phyloP scores from a whole-genome alignment of 2,329 filamentous ascomycete species.

The Beauveria rudraprayagi region DNA sequence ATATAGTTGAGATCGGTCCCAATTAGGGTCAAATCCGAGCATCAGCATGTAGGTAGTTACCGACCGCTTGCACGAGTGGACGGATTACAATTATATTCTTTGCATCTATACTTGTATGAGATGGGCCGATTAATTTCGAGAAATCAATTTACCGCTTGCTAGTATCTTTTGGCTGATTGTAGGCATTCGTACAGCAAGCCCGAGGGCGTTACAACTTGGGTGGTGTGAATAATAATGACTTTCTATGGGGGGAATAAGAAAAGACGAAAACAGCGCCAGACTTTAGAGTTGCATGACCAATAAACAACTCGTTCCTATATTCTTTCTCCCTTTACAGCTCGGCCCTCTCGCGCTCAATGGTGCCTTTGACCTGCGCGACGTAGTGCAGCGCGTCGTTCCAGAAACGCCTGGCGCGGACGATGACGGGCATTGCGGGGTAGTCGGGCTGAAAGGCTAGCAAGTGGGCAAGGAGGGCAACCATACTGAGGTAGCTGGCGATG shows the following conservation, averaged over 20 bases:
- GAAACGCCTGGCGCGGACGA: conserved; percentile 30
- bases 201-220: neutral
- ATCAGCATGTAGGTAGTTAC: no score
- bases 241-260: neutral
- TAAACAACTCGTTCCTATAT: neutral
- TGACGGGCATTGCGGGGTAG: conserved; percentile 52
- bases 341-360: conserved; percentile 25
- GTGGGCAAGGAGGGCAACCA: conserved; percentile 60
- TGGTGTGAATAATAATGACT: neutral
- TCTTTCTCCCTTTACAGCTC: conserved; percentile 18
- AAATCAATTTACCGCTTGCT: neutral
- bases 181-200: no score
- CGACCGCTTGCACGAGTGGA: no score
- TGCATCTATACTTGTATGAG: no score
- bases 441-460: conserved; percentile 55
- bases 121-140: no score
- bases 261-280: neutral
- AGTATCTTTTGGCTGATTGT: neutral
- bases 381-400: conserved; percentile 28
- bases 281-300: neutral
- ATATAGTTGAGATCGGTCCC: no score
- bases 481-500: conserved; percentile 67
- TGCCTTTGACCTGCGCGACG: conserved; percentile 22
- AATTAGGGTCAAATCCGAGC: no score
- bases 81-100: no score